Conservation (phyloP, 2,329 filamentous ascomycete genomes). For the Penicillium sp. region DNA sequence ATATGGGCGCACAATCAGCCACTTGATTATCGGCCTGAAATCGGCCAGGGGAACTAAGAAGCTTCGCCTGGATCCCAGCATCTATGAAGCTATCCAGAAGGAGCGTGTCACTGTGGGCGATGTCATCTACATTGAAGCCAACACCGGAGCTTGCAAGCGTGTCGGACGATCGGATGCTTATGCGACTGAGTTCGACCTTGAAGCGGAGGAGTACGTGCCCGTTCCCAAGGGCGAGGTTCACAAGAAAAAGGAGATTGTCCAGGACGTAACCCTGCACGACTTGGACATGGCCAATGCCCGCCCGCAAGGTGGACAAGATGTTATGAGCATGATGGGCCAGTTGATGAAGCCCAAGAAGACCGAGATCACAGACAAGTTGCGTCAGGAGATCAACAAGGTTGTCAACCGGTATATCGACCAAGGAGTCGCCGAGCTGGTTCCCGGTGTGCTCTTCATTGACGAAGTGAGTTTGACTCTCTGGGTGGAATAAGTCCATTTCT, state of each 20-base stretch:
- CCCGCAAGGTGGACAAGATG: constrained; percentile 94
- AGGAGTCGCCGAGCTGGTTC: constrained; percentile 94
- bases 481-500: too few species aligned
- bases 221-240: constrained; percentile 98
- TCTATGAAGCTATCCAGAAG: constrained; percentile 99
- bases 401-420: constrained; percentile 99
- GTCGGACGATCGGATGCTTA: constrained; percentile 95
- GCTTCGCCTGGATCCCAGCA: constrained; percentile 89
- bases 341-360: constrained; percentile 99
- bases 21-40: constrained; percentile 88
- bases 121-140: constrained; percentile 98
- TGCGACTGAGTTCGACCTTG: constrained; percentile 95
- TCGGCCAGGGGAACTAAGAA: constrained; percentile 97
- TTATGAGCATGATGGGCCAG: constrained; percentile 99
- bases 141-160: constrained; percentile 95
- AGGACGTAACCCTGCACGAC: constrained; percentile 96
- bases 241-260: constrained; percentile 99
- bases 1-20: constrained; percentile 96
- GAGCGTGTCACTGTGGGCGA: constrained; percentile 93
- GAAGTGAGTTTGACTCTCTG: constrained; percentile 60
- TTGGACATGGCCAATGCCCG: constrained; percentile 91
- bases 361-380: constrained; percentile 96
- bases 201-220: constrained; percentile 97
- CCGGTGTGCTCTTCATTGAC: constrained; percentile 95
- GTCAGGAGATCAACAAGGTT: constrained; percentile 96